Base-by-base conservation (phyloP, 2,329 filamentous ascomycete genomes). In the Helotiales sp. region DNA sequence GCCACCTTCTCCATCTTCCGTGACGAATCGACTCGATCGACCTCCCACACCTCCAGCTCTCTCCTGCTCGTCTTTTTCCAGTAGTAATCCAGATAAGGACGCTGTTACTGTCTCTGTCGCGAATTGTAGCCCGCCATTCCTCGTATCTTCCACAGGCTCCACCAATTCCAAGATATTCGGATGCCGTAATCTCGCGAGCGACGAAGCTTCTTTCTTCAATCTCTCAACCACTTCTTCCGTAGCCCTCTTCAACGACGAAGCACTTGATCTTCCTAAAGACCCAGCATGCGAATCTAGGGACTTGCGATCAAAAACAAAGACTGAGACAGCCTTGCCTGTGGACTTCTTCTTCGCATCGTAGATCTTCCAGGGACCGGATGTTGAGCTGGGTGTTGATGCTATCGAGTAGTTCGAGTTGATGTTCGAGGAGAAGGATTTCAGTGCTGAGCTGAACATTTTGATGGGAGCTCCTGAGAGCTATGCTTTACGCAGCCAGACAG, bases 311-410 rank as follows among this genome's bases (percentile, higher is more conserved):
- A 98, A 97, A 72, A 98, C 89, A 76, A 98, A 99, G 72, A 98
- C 89, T 17, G 94, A 97, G 64, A 91, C 96, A 7, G 90, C 80
- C 78, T 96, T 97, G 72, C 92, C 93, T 0, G 93, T 97, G 32
- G 91, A 93, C 81, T 97, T 98, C 82, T 96, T 96, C 84, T 97
- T 98, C 67, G 92, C 94, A 82, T 97, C 94, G 85, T 95, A 95
- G 76, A 99, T 96, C 82, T 93, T 97, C 96, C 96, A 99, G 66
- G 94, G 93, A 20, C 96, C 96, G 17, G 94, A 92, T 61, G 88
- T 88, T 61, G 93, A 91, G n/a, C 88, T 90, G 11, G 91, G 87
- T 67, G 87, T 88, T 28, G 89, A 85, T 24, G 93, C 90, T 72
- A 98, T 85, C 73, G 91, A 88, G 81, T 99, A 99, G 82, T 97